Percentiles rank a stretch among this genome's conserved stretches.
phyloP scores from a whole-genome alignment of 1,284 basidiomycete genomes.

The Rhodotorula sp. region DNA sequence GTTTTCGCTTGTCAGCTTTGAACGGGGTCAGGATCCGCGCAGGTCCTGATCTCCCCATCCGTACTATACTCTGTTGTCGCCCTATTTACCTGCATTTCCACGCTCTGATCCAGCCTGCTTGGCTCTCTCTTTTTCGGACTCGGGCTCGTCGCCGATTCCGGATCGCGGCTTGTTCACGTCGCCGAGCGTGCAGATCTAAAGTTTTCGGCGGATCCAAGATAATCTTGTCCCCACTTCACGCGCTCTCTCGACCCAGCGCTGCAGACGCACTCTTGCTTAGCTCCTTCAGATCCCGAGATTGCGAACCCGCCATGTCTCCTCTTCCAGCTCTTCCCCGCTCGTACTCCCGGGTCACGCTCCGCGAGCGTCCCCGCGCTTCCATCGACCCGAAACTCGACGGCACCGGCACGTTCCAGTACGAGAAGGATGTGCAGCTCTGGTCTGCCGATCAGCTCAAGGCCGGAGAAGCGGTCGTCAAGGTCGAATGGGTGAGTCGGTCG shows the following conservation, averaged over 20 bases:
- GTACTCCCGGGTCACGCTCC: constrained; percentile 44
- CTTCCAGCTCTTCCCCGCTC: constrained; percentile 18
- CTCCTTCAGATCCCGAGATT: neutral
- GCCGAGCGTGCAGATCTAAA: no score
- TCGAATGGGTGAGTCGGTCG: constrained; percentile 43
- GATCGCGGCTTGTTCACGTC: no score
- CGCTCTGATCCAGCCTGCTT: no score
- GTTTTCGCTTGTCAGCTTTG: neutral
- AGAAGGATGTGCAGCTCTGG: constrained; percentile 34
- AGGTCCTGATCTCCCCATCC: no score
- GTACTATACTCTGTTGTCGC: no score
- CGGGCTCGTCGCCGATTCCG: no score
- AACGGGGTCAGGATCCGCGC: no score
- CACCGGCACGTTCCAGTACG: constrained; percentile 44
- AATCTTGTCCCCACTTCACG: no score
- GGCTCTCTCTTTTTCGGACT: no score
- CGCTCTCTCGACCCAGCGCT: no score
- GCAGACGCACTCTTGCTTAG: neutral
- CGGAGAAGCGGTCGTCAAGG: constrained; percentile 46
- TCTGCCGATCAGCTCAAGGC: constrained; percentile 36
- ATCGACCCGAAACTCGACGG: constrained; percentile 41
- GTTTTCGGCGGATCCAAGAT: no score
- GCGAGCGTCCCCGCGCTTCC: constrained; percentile 46
- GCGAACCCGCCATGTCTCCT: constrained; percentile 12
- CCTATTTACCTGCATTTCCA: no score